Base-by-base conservation (phyloP, 768 basidiomycete genomes). In the Boletus pseudopeckii region DNA sequence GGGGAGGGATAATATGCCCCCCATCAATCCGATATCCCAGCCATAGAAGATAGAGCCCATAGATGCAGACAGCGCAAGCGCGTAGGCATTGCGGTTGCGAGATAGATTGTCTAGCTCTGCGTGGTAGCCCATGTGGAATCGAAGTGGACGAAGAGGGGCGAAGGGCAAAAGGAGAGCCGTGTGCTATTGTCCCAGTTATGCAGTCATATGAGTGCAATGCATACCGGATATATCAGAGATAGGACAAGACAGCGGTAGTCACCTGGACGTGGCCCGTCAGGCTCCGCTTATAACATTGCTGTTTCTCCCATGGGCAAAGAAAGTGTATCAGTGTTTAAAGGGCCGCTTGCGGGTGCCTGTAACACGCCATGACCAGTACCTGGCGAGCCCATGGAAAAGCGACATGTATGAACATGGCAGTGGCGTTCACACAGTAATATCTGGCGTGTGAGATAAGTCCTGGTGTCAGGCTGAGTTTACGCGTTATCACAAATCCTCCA, bases 41-140 rank as follows among this genome's bases (percentile, higher is more conserved):
- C 77, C 79, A 45, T 67, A 78, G 67, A 78, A 79, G 18, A 80
- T 71, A 37, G 76, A 77, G 10, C 77, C 79, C 71, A 77, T 71
- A 1, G 77, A 65, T 0, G 77, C 79, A 13, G 77, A 77, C 17
- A 70, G 48, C 7, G 79, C 72, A 17, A 80, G 70, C 4, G 70
- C 50, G 53, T 80, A 80, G 3, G 78, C 77, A 66, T 79, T 78
- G 42, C 75, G 72, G 58, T 75, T 71, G 33, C 61, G 66, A 24
- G 59, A 60, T 18, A 72, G 14, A 8, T 66, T 51, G 5, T 62
- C 50, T 17, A 75, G 52, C 22, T 57, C 58, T 1, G 52, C 50
- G 45, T 48, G 64, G 54, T 71, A 56, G 46, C 64, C 57, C 74
- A 73, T 69, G 1, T 15, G 10, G 38, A 14, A 39, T 47, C 33